A percentile compares a stretch with the other conserved stretches of the same genome.
Evolutionary conservation across 2,329 filamentous ascomycete genomes (phyloP).

Genomic region (Ophiocordyceps robertsii): DNA sequence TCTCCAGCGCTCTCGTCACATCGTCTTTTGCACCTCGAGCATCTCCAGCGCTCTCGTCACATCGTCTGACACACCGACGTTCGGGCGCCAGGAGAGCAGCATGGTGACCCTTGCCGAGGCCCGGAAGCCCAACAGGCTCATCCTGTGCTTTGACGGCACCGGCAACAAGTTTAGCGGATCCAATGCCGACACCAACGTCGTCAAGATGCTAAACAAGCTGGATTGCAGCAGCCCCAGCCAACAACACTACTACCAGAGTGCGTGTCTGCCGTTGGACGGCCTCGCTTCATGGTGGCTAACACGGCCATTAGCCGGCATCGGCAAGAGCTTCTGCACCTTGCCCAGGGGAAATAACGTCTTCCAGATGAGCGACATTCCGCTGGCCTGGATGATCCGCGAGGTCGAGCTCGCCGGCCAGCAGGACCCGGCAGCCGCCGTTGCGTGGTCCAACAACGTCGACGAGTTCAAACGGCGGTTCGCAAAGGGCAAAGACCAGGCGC

Average conservation of each 20-base stretch:
- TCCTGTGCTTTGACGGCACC: constrained; percentile 36
- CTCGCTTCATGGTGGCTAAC: not conserved
- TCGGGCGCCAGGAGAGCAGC: too few species aligned
- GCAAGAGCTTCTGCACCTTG: constrained; percentile 6
- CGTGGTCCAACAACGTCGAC: too few species aligned
- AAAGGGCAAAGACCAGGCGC: constrained; percentile 15
- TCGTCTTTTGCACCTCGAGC: too few species aligned
- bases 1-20: too few species aligned
- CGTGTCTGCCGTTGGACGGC: constrained; percentile 3
- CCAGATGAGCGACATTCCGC: too few species aligned
- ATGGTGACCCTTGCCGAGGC: too few species aligned
- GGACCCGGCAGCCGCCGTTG: too few species aligned
- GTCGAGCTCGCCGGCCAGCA: too few species aligned
- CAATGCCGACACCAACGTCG: constrained; percentile 37
- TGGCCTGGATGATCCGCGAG: too few species aligned
- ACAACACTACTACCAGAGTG: constrained; percentile 36
- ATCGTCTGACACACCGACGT: too few species aligned
- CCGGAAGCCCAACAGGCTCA: constrained; percentile 21
- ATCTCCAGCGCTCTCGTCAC: too few species aligned
- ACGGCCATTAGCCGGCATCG: constrained; percentile 26
- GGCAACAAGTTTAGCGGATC: constrained; percentile 31
- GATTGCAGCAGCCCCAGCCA: constrained; percentile 29
- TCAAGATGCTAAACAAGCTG: constrained; percentile 33
- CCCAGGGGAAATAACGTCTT: too few species aligned
- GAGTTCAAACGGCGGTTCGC: constrained; percentile 15